Evolutionary conservation across 2,329 filamentous ascomycete species (phyloP).

Genomic region (Diaporthe ampelina): DNA sequence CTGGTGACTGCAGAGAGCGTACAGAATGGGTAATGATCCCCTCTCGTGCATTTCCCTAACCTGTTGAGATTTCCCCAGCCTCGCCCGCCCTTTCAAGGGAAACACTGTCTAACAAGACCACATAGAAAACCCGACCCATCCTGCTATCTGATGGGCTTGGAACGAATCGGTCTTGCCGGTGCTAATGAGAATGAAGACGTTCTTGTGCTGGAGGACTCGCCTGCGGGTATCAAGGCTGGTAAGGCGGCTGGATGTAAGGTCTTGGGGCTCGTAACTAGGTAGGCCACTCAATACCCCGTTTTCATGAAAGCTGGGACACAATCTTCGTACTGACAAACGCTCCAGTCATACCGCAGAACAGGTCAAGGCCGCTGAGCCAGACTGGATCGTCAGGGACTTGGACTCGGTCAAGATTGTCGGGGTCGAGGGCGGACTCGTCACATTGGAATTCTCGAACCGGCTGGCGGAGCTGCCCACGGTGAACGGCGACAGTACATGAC

Average conservation of each 20-base stretch:
- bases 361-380: constrained; percentile 81
- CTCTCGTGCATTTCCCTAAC: background rate
- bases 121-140: constrained; percentile 79
- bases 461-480: constrained; percentile 52
- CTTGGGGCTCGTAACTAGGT: constrained; percentile 79
- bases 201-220: constrained; percentile 90
- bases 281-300: background rate
- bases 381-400: constrained; percentile 89
- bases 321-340: constrained; percentile 6
- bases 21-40: constrained; percentile 58
- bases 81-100: background rate
- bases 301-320: background rate
- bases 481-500: constrained; percentile 14
- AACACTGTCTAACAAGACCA: background rate
- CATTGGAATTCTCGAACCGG: constrained; percentile 77
- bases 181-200: constrained; percentile 60
- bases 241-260: constrained; percentile 90
- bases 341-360: constrained; percentile 82
- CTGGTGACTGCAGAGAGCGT: constrained; percentile 85
- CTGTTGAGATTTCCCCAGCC: background rate
- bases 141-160: constrained; percentile 79
- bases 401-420: constrained; percentile 77
- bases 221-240: constrained; percentile 85
- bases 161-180: constrained; percentile 68
- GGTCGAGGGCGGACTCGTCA: constrained; percentile 69